Conservation (phyloP, 1,139 yeast species). For the Blastobotrys apis region DNA sequence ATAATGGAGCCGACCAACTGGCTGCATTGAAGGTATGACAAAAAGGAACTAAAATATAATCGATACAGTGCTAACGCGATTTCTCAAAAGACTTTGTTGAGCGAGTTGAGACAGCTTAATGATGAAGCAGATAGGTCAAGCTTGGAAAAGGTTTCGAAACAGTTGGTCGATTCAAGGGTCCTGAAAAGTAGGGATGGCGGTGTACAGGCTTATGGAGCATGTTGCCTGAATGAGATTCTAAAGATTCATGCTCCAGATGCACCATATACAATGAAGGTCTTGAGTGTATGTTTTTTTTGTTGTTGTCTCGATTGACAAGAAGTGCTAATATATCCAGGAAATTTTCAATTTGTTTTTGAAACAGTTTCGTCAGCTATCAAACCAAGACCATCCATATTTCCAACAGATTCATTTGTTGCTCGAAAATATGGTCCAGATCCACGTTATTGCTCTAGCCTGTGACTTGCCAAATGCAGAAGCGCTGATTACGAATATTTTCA, state of each 20-base stretch:
- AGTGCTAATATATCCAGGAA: conserved; percentile 15
- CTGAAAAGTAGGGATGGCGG: conserved; percentile 61
- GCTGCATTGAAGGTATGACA: conserved; percentile 10
- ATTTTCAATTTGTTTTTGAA: conserved; percentile 44
- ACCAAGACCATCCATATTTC: conserved; percentile 60
- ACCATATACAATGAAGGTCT: conserved; percentile 65
- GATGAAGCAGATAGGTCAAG: conserved; percentile 6
- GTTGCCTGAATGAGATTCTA: conserved; percentile 72
- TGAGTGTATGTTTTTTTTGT: conserved; percentile 40
- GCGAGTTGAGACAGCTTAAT: conserved; percentile 1
- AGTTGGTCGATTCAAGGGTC: conserved; percentile 55
- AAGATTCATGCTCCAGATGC: conserved; percentile 88
- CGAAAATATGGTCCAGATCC: conserved; percentile 68
- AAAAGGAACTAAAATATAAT: not conserved
- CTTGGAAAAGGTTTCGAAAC: conserved; percentile 48
- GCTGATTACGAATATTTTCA: conserved; percentile 55
- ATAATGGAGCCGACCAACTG: conserved; percentile 10
- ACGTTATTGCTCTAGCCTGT: conserved; percentile 72
- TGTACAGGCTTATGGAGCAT: conserved; percentile 65
- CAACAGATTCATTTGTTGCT: conserved; percentile 63
- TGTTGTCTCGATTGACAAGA: not conserved
- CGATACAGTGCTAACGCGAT: not conserved
- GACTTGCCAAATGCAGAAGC: conserved; percentile 64
- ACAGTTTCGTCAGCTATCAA: conserved; percentile 57
- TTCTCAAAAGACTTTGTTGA: not conserved